A percentile compares a stretch with the other conserved stretches of the same genome.
phyloP scores from a whole-genome alignment of 164 flowering plant genomes.

The Brasenia schreberi region DNA sequence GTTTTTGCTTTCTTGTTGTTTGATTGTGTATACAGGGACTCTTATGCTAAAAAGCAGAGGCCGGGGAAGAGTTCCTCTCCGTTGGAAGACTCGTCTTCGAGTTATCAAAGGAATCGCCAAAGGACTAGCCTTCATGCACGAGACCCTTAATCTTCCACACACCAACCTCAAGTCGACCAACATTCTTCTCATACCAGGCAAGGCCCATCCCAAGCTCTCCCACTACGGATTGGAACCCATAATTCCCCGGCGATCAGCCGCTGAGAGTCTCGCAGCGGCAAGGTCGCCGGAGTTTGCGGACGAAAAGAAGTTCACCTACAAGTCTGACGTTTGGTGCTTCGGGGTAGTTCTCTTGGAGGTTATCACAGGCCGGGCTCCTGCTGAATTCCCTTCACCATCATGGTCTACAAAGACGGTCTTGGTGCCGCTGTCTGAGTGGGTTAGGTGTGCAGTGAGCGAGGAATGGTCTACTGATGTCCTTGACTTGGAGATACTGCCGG shows the following conservation, averaged over 20 bases:
- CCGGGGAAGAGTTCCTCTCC: conserved; percentile 23
- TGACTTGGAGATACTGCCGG: conserved; percentile 33
- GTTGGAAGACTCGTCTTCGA: conserved; percentile 32
- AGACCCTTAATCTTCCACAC: conserved; percentile 40
- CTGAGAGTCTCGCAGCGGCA: conserved; percentile 20
- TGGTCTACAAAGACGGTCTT: conserved; percentile 8
- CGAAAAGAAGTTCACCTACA: conserved; percentile 32
- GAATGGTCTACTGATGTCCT: conserved; percentile 58
- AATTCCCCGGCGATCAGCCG: conserved; percentile 15
- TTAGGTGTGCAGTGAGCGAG: conserved; percentile 21
- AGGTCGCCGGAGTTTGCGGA: conserved; percentile 32
- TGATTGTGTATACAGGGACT: no score
- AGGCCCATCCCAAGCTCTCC: conserved; percentile 26
- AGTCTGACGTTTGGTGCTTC: conserved; percentile 53
- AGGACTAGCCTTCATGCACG: conserved; percentile 42
- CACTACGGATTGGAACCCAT: conserved; percentile 47
- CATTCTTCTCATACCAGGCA: conserved; percentile 22
- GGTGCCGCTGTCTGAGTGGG: conserved; percentile 32
- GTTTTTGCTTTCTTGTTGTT: no score
- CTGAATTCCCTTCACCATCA: conserved; percentile 5
- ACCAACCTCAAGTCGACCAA: conserved; percentile 61
- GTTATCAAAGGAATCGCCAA: conserved; percentile 44
- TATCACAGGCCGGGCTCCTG: conserved; percentile 42
- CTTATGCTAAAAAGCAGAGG: conserved; percentile 16
- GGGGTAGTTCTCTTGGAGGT: conserved; percentile 46